Evolutionary conservation across 2,329 filamentous ascomycete species (phyloP).

Genomic region (Ophiostoma montium): DNA sequence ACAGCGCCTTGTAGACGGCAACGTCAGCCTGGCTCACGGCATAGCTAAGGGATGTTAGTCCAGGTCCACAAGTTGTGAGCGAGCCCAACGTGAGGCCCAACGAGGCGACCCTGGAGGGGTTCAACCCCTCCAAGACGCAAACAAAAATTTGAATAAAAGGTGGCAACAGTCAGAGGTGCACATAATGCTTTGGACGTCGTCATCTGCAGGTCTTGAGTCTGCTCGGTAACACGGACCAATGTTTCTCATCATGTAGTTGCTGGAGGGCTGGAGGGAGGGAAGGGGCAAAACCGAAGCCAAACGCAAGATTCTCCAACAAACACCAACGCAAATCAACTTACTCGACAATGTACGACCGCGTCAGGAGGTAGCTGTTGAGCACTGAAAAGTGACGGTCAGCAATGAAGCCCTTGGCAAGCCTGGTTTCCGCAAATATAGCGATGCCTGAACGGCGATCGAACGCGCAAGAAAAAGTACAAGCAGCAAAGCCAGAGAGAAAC

Average conservation of each 20-base stretch:
- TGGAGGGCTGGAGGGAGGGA: constrained; percentile 9
- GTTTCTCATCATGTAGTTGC: constrained; percentile 49
- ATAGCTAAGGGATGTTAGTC: constrained; percentile 23
- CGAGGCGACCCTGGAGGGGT: background rate
- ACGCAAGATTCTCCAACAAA: background rate
- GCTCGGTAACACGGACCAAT: constrained; percentile 81
- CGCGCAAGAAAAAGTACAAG: constrained; percentile 1
- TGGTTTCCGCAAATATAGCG: background rate
- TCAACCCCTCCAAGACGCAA: background rate
- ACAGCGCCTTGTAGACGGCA: constrained; percentile 82
- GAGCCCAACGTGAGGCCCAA: background rate
- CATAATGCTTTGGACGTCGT: constrained; percentile 47
- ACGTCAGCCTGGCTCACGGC: constrained; percentile 88
- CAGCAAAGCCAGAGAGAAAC: background rate
- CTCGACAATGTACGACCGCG: constrained; percentile 64
- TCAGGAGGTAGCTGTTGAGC: constrained; percentile 51
- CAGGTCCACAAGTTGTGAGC: background rate
- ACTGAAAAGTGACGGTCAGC: constrained; percentile 24
- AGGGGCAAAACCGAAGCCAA: background rate
- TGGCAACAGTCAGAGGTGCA: constrained; percentile 56
- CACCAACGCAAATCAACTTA: constrained; percentile 32
- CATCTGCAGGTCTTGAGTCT: constrained; percentile 72
- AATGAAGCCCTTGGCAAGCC: constrained; percentile 1
- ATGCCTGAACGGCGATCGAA: background rate
- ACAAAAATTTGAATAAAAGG: background rate